Evolutionary conservation across 2,329 filamentous ascomycete species (phyloP), one percentile per base, ranked within the genome.

Genomic region (Zymoseptoria brevis): DNA sequence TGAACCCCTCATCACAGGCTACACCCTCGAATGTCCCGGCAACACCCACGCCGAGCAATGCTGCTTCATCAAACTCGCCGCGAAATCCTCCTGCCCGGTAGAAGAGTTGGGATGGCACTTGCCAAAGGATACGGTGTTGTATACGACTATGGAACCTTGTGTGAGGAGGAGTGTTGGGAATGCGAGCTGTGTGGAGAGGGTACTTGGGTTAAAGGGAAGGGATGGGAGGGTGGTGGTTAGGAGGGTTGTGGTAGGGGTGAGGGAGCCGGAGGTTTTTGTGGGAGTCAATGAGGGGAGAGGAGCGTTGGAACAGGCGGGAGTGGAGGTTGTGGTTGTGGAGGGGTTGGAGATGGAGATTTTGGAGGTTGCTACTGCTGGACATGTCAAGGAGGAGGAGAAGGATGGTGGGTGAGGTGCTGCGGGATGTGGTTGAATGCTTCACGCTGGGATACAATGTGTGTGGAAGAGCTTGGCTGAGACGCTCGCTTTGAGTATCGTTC

Each of bases 11-110:
- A 83, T 88, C 0, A 89, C 89, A 1, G 93, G 94, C 57, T 97
- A 93, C 76, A 96, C 94, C 0, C 81, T 96, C 60, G 93, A 99
- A 74, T 84, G 92, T 3, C 81, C 85, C 0, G 94, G 93, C 50
- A 99, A 99, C 76, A 97, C 94, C 0, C 94, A 99, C 71, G 94
- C 94, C 3, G 94, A 99, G 72, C 91, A 99, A 76, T 93, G 88
- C 74, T 96, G 90, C 70, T 81, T 99, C 58, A 75, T 86, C 54
- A 97, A 99, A 73, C 81, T 86, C 63, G 75, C 76, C 11, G 53
- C 67, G 54, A 61, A 58, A 48, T 71, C 74, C 63, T 65, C 63
- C 19, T 68, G 65, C 45, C 62, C 79, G 0, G 85, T 88, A 64
- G 81, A 83, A 56, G 71, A 75, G 0, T 79, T 90, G 4, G 75